Evolutionary conservation across 257 asterid genomes (phyloP).

Genomic region (Capsicum chinense): DNA sequence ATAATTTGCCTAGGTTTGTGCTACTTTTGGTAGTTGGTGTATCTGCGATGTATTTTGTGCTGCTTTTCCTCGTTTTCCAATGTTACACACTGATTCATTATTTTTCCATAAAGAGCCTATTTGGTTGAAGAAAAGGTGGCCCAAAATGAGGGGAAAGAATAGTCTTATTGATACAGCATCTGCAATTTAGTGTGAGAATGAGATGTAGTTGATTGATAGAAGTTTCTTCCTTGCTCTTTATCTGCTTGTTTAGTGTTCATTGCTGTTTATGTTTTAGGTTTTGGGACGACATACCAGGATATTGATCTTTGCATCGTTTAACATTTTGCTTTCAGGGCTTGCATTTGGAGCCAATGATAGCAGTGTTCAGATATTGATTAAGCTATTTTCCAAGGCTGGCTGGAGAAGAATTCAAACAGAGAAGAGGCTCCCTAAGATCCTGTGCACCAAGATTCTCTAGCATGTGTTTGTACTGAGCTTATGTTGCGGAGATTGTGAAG

Average conservation of each 20-base stretch:
- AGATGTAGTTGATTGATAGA: neutral
- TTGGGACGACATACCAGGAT: neutral
- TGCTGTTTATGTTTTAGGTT: neutral
- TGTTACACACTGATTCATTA: neutral
- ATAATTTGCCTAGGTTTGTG: neutral
- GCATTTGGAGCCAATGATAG: conserved; percentile 76
- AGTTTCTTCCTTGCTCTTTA: neutral
- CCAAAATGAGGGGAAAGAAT: neutral
- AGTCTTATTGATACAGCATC: neutral
- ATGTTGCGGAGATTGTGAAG: neutral
- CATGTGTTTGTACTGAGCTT: neutral
- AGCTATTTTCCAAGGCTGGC: neutral
- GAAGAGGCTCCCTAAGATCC: neutral
- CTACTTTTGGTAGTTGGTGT: neutral
- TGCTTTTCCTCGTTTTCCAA: neutral
- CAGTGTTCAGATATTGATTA: neutral
- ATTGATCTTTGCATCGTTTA: neutral
- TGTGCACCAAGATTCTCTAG: neutral
- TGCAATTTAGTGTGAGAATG: neutral
- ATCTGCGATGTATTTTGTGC: neutral
- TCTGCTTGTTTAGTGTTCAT: neutral
- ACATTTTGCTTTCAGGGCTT: conserved; percentile 54
- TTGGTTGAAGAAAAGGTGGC: neutral
- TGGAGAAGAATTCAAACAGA: neutral
- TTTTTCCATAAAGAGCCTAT: neutral